Percentiles rank a stretch among this genome's conserved stretches.
Evolutionary conservation across 345 rosid genomes (phyloP).

Genomic region (Pistacia atlantica): DNA sequence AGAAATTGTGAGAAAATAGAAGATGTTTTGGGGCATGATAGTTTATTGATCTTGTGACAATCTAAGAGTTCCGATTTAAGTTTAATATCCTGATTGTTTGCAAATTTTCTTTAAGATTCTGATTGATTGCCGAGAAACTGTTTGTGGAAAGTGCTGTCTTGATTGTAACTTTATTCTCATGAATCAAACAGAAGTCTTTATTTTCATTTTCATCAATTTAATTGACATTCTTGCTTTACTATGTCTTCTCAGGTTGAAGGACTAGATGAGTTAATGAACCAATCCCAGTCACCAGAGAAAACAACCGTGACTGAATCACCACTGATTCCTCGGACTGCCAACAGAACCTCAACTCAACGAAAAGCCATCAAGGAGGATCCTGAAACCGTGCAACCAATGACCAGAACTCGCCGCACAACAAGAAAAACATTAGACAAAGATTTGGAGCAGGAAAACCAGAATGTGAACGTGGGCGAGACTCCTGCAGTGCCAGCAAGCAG

Average conservation of each 20-base stretch:
- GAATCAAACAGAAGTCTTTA: background rate
- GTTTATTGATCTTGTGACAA: too few relatives aligned
- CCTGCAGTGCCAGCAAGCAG: conserved; percentile 38
- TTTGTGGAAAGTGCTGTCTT: background rate
- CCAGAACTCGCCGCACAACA: conserved; percentile 44
- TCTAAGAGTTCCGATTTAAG: too few relatives aligned
- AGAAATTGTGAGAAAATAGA: too few relatives aligned
- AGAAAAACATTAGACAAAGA: conserved; percentile 37
- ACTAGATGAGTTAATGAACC: conserved; percentile 56
- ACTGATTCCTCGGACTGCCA: conserved; percentile 37
- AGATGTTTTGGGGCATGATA: too few relatives aligned
- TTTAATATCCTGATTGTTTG: background rate
- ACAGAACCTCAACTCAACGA: conserved; percentile 53
- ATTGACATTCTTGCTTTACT: conserved; percentile 3
- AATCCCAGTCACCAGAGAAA: conserved; percentile 43
- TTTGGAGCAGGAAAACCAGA: conserved; percentile 45
- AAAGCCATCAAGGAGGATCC: conserved; percentile 44
- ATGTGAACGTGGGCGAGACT: conserved; percentile 30
- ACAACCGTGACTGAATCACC: conserved; percentile 27
- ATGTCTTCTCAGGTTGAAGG: conserved; percentile 68
- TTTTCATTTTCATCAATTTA: background rate
- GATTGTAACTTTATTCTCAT: background rate
- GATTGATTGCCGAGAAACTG: background rate
- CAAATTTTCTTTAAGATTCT: background rate
- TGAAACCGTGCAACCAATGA: conserved; percentile 38